phyloP scores from a whole-genome alignment of 495 filamentous ascomycete species.

The Ascodesmis nigricans region DNA sequence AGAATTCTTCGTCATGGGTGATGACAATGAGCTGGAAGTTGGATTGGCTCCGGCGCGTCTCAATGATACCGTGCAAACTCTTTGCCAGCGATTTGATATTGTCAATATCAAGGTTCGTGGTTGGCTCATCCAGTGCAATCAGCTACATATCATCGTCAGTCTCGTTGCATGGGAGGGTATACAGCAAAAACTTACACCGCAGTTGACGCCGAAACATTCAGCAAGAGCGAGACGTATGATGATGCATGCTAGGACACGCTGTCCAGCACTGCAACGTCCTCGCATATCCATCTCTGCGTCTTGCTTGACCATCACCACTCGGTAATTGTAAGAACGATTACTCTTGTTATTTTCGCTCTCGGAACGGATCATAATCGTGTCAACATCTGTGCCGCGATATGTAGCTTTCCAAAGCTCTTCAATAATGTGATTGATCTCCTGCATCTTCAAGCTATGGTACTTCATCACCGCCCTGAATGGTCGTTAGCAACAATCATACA shows the following conservation, averaged over 20 bases:
- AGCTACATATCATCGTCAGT: slow-evolving; percentile 23
- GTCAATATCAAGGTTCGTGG: slow-evolving; percentile 85
- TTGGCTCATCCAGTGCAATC: slow-evolving; percentile 94
- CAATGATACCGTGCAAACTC: slow-evolving; percentile 72
- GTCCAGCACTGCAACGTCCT: slow-evolving; percentile 84
- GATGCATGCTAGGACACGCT: slow-evolving; percentile 90
- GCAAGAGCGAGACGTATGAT: slow-evolving; percentile 93
- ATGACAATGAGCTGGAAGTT: slow-evolving; percentile 97
- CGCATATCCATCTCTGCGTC: slow-evolving; percentile 99
- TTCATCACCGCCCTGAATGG: slow-evolving; percentile 59
- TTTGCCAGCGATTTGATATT: slow-evolving; percentile 78
- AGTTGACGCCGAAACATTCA: slow-evolving; percentile 92
- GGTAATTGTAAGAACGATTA: slow-evolving; percentile 85
- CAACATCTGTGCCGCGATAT: slow-evolving; percentile 93
- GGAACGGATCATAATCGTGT: slow-evolving; percentile 83
- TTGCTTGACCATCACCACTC: slow-evolving; percentile 89
- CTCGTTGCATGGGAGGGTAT: background rate
- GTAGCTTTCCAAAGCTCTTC: slow-evolving; percentile 91
- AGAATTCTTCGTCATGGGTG: slow-evolving; percentile 95
- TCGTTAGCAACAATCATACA: slow-evolving; percentile 1
- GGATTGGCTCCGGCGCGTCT: slow-evolving; percentile 54
- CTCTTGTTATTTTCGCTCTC: slow-evolving; percentile 55
- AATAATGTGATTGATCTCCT: slow-evolving; percentile 87
- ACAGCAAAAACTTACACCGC: slow-evolving; percentile 32
- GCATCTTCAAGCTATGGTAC: slow-evolving; percentile 91